These are phyloP conservation scores for Calendula officinalis DNA, from an alignment of 129 eudicot species.

Conservation along the genomic window DNA sequence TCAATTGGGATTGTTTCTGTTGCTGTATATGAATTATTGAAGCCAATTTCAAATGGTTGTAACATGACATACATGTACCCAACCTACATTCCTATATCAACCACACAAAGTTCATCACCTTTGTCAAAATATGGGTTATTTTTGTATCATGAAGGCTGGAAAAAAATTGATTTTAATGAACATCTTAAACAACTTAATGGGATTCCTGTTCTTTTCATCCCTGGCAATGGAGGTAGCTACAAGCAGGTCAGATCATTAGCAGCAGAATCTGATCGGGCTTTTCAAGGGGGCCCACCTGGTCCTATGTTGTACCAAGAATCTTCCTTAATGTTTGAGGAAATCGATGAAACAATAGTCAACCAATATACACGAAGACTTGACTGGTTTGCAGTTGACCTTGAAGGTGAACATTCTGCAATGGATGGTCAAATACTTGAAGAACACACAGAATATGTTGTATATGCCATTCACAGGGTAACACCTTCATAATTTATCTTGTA, in stretches of 20 bases:
- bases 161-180: conserved; percentile 64
- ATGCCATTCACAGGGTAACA: conserved; percentile 94
- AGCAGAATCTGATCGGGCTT: conserved; percentile 95
- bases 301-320: conserved; percentile 67
- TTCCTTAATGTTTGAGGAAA: conserved; percentile 39
- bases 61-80: conserved; percentile 97
- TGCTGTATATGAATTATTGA: conserved; percentile 55
- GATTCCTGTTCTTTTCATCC: conserved; percentile 88
- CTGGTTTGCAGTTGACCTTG: conserved; percentile 99
- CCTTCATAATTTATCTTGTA: conserved; percentile 26
- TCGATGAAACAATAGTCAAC: conserved; percentile 43
- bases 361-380: conserved; percentile 66
- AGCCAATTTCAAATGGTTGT: conserved; percentile 78
- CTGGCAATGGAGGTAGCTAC: conserved; percentile 99
- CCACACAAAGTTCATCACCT: conserved; percentile 40
- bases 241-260: conserved; percentile 98
- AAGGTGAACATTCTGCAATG: conserved; percentile 99
- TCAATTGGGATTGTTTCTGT: conserved; percentile 43
- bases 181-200: conserved; percentile 80
- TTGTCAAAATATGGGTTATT: conserved; percentile 63
- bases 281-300: conserved; percentile 86
- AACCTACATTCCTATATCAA: conserved; percentile 75
- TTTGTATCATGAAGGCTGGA: conserved; percentile 98
- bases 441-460: conserved; percentile 94
- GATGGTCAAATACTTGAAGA: conserved; percentile 97